Percentiles rank a stretch among this genome's conserved stretches.
These are phyloP conservation scores for Usnea hakonensis DNA, from an alignment of 495 filamentous ascomycete genomes.

Conservation along the genomic window DNA sequence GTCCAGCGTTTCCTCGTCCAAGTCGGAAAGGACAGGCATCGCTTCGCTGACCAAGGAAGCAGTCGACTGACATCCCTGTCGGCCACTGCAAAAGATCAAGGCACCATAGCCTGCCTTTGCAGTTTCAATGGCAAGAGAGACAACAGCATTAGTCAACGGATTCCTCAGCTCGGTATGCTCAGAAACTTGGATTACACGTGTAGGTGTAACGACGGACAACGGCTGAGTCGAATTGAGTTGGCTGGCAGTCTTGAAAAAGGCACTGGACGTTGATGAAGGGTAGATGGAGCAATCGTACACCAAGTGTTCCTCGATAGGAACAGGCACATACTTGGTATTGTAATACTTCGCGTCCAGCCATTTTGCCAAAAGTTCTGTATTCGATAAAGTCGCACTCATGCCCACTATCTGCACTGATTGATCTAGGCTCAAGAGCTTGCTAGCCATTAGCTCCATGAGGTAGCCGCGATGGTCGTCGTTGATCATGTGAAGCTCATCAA, in stretches of 20 bases:
- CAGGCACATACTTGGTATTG: conserved; percentile 63
- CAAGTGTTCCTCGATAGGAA: conserved; percentile 68
- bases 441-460: conserved; percentile 70
- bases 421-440: conserved; percentile 64
- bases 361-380: conserved; percentile 56
- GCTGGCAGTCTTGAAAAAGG: conserved; percentile 53
- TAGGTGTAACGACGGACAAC: conserved; percentile 35
- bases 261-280: conserved; percentile 51
- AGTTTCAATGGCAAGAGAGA: conserved; percentile 61
- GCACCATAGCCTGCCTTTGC: conserved; percentile 60
- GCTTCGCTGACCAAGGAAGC: conserved; percentile 56
- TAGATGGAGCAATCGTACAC: conserved; percentile 71
- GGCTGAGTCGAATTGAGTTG: conserved; percentile 40
- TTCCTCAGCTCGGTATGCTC: conserved; percentile 53
- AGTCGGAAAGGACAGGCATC: conserved; percentile 40
- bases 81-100: conserved; percentile 68
- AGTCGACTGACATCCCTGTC: conserved; percentile 56
- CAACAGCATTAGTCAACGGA: conserved; percentile 58
- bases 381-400: conserved; percentile 80
- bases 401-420: conserved; percentile 67
- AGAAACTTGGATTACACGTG: conserved; percentile 48
- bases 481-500: conserved; percentile 80
- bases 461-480: conserved; percentile 75
- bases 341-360: conserved; percentile 70
- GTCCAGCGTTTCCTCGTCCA: conserved; percentile 43